These are phyloP conservation scores for Teratosphaeria nubilosa DNA, from an alignment of 2,329 filamentous ascomycete genomes.

Conservation along the genomic window DNA sequence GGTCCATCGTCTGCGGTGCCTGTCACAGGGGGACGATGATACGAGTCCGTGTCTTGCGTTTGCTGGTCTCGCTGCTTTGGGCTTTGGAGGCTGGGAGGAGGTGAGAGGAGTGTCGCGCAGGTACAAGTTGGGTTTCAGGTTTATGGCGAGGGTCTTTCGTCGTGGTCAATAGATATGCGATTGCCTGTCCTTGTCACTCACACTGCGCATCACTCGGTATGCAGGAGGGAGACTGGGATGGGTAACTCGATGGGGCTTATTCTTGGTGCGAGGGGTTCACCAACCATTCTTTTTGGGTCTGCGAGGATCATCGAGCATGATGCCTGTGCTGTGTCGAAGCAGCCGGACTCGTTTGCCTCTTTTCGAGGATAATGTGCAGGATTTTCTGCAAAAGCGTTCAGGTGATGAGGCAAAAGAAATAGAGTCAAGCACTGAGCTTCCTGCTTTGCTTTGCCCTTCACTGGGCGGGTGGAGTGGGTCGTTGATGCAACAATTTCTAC, in stretches of 20 bases:
- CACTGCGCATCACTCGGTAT: slow-evolving; percentile 12
- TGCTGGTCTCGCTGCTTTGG: slow-evolving; percentile 23
- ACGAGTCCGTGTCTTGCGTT: slow-evolving; percentile 59
- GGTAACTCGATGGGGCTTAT: slow-evolving; percentile 99
- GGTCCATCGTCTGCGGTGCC: slow-evolving; percentile 11
- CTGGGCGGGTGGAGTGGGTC: slow-evolving; percentile 8
- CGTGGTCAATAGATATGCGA: slow-evolving; percentile 97
- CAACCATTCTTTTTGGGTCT: slow-evolving; percentile 34
- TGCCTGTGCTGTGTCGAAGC: slow-evolving; percentile 55
- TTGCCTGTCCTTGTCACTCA: slow-evolving; percentile 46
- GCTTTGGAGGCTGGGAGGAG: slow-evolving; percentile 26
- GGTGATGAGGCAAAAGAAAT: slow-evolving; percentile 87
- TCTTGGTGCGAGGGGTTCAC: slow-evolving; percentile 90
- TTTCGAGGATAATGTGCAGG: slow-evolving; percentile 7
- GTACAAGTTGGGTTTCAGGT: slow-evolving; percentile 36
- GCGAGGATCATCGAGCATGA: slow-evolving; percentile 16
- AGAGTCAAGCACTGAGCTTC: slow-evolving; percentile 94
- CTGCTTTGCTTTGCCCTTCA: slow-evolving; percentile 32
- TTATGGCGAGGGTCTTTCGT: slow-evolving; percentile 62
- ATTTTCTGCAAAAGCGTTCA: slow-evolving; percentile 37
- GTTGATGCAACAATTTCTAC: slow-evolving; percentile 29
- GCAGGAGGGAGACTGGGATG: slow-evolving; percentile 24
- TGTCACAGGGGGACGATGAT: slow-evolving; percentile 60
- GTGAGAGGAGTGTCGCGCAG: slow-evolving; percentile 23
- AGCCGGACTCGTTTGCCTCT: slow-evolving; percentile 45